Evolutionary conservation across 2,329 filamentous ascomycete species (phyloP).

Genomic region (Penicillium vulpinum): DNA sequence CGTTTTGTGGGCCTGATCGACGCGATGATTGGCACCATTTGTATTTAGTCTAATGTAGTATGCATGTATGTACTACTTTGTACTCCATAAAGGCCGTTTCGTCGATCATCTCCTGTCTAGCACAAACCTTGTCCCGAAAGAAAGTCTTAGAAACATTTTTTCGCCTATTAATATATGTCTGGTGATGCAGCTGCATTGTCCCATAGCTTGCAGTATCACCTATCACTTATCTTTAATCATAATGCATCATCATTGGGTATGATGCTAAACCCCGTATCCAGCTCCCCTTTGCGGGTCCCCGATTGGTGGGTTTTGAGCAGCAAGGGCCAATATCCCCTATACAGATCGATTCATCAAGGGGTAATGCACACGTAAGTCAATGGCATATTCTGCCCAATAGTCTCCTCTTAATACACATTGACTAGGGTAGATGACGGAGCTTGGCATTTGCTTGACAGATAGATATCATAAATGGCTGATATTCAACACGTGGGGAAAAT

Average conservation of each 20-base stretch:
- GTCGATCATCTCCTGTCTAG: constrained; percentile 24
- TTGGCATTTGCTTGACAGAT: constrained; percentile 20
- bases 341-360: constrained; percentile 7
- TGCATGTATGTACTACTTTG: not conserved
- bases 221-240: not conserved
- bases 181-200: constrained; percentile 12
- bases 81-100: constrained; percentile 13
- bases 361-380: constrained; percentile 10
- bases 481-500: not conserved
- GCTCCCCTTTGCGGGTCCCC: constrained; percentile 3
- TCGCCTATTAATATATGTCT: constrained; percentile 15
- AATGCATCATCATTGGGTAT: constrained; percentile 7
- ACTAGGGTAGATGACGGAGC: constrained; percentile 5
- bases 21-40: constrained; percentile 17
- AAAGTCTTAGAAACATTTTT: constrained; percentile 14
- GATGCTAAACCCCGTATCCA: not conserved
- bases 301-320: constrained; percentile 1
- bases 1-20: constrained; percentile 18
- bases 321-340: constrained; percentile 13
- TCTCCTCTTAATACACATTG: constrained; percentile 5
- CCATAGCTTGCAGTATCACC: not conserved
- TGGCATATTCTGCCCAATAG: constrained; percentile 4
- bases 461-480: not conserved
- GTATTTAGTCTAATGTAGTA: constrained; percentile 1
- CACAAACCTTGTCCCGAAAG: constrained; percentile 15